Conservation (phyloP, 164 flowering plant species). For the Tetracentron sinense region DNA sequence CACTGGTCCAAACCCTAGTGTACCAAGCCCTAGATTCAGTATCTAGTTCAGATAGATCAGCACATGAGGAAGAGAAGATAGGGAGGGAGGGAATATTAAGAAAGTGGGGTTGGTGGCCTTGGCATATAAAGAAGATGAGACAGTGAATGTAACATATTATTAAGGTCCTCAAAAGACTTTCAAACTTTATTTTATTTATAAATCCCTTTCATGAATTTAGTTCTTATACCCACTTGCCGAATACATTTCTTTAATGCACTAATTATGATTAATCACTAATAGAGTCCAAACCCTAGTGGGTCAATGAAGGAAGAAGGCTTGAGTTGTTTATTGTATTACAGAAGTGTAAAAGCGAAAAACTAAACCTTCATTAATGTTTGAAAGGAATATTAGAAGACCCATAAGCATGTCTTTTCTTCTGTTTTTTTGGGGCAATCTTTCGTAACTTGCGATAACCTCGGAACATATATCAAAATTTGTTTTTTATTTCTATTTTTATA, state of each 20-base stretch:
- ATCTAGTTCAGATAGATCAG: constrained; percentile 19
- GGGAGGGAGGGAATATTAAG: constrained; percentile 22
- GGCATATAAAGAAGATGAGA: background rate
- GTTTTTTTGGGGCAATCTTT: constrained; percentile 8
- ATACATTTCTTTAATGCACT: background rate
- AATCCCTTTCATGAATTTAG: constrained; percentile 5
- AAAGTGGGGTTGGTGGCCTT: constrained; percentile 12
- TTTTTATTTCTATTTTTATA: too few species aligned
- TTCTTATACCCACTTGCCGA: constrained; percentile 12
- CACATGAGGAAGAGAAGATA: constrained; percentile 5
- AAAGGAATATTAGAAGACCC: background rate
- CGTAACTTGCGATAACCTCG: constrained; percentile 9
- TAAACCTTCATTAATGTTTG: background rate
- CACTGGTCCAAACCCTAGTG: constrained; percentile 16
- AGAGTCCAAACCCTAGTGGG: constrained; percentile 6
- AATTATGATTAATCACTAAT: background rate
- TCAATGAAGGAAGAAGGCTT: constrained; percentile 1
- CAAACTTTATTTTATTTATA: too few species aligned
- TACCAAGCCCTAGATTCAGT: constrained; percentile 8
- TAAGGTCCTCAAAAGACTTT: constrained; percentile 21
- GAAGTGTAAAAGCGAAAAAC: background rate
- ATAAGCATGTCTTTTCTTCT: constrained; percentile 7
- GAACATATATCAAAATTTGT: constrained; percentile 13
- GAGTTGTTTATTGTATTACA: background rate
- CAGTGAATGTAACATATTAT: background rate